Percentiles rank a stretch among this genome's conserved stretches.
These are phyloP conservation scores for Berberis vulgaris DNA, from an alignment of 164 flowering plant species.

Conservation along the genomic window DNA sequence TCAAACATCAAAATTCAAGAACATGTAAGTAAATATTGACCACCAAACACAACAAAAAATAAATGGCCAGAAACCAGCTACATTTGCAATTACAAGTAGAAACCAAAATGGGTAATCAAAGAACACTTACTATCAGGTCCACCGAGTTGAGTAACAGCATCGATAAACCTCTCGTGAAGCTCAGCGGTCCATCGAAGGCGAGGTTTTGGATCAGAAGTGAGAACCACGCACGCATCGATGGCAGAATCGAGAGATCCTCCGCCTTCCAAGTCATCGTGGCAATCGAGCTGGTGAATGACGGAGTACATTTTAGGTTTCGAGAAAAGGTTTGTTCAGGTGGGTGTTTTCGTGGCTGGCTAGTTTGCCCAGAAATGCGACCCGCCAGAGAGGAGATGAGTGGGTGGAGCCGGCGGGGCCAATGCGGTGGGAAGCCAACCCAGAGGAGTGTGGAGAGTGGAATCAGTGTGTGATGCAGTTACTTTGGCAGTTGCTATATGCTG, in stretches of 20 bases:
- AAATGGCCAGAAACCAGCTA: not conserved
- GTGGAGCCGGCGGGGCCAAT: too few species aligned
- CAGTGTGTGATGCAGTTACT: too few species aligned
- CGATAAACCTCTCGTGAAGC: constrained; percentile 46
- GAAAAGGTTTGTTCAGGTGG: too few species aligned
- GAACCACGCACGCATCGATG: constrained; percentile 42
- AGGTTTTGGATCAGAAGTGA: constrained; percentile 44
- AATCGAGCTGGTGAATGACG: not conserved
- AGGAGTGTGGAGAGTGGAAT: too few species aligned
- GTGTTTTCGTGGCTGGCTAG: too few species aligned
- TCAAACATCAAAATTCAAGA: not conserved
- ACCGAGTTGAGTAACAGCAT: constrained; percentile 51
- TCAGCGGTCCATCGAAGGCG: constrained; percentile 51
- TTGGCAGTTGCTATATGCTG: too few species aligned
- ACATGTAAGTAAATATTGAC: not conserved
- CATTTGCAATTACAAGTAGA: not conserved
- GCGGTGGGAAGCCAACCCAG: too few species aligned
- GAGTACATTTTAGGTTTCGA: not conserved
- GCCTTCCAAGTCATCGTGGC: not conserved
- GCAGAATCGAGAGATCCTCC: not conserved
- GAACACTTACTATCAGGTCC: constrained; percentile 40
- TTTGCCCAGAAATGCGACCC: too few species aligned
- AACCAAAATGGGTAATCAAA: not conserved
- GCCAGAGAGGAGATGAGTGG: too few species aligned
- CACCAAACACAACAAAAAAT: not conserved